Base-by-base conservation (phyloP, 2,329 filamentous ascomycete genomes). In the Cordyceps pruinosa region DNA sequence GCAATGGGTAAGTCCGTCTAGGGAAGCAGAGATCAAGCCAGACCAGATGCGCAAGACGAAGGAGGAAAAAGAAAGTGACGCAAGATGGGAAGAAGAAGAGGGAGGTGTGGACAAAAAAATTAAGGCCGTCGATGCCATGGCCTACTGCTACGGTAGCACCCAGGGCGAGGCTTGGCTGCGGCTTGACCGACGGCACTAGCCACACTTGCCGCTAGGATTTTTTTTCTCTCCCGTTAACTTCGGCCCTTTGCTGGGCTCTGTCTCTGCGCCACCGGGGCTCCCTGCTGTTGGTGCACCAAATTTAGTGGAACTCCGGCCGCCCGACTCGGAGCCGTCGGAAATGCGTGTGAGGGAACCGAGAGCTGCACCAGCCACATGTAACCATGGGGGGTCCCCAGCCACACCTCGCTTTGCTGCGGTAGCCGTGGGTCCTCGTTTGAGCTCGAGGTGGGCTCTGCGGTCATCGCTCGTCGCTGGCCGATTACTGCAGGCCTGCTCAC, bases 241-340 rank as follows among this genome's bases (percentile, higher is more conserved):
- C 50, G 30, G 50, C 39, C 50, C 50, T 45, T 53, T 53, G 50
- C 39, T 45, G 30, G 50, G 19, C 17, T 44, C 28, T 61, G 26
- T n/a, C 37, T 55, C 28, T 25, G 21, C 39, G 39, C 39, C 39
- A 25, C 37, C 26, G 41, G 39, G 32, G 41, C 58, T 59, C 47
- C 53, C 61, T 61, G 58, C 50, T 59, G 58, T 54, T 57, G 50
- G 52, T 57, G 59, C 26, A 55, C 47, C 52, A 46, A 28, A 19
- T 26, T 30, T n/a, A 41, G 45, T 50, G 54, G 46, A 58, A 32
- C 48, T 54, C 64, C 65, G 66, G 63, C 50, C 57, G 55, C 57
- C 58, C 55, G 50, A 58, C 63, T 69, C 67, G 66, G 67, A 68
- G 62, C 66, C 66, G 66, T 65, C 66, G 66, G 65, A 67, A 57